Conservation (phyloP, 495 filamentous ascomycete genomes). For the Platismatia glauca region DNA sequence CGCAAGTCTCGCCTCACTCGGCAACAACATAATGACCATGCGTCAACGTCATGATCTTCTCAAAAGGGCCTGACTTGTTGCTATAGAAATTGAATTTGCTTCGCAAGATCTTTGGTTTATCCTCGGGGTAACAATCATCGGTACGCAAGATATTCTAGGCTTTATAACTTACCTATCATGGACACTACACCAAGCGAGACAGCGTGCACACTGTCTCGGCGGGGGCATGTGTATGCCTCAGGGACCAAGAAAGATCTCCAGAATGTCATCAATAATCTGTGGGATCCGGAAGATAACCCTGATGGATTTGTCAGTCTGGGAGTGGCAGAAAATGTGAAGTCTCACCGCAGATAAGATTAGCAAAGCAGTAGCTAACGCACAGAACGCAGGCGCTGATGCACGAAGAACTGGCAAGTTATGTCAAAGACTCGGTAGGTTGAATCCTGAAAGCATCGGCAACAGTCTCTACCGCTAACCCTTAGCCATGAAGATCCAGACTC, state of each 20-base stretch:
- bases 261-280: constrained; percentile 11
- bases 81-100: background rate
- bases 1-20: background rate
- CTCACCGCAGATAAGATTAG: background rate
- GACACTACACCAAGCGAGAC: background rate
- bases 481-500: constrained; percentile 22
- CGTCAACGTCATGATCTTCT: background rate
- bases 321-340: constrained; percentile 17
- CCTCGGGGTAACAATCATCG: background rate
- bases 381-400: constrained; percentile 15
- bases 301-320: constrained; percentile 18
- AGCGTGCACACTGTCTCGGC: background rate
- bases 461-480: background rate
- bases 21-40: background rate
- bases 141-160: background rate
- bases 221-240: background rate
- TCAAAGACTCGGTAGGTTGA: constrained; percentile 1
- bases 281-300: constrained; percentile 16
- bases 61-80: background rate
- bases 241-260: background rate
- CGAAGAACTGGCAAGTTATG: constrained; percentile 15
- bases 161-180: background rate
- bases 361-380: background rate
- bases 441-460: background rate
- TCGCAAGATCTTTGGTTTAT: background rate